Evolutionary conservation across 2,329 filamentous ascomycete species (phyloP).

Genomic region (Fusarium torreyae): DNA sequence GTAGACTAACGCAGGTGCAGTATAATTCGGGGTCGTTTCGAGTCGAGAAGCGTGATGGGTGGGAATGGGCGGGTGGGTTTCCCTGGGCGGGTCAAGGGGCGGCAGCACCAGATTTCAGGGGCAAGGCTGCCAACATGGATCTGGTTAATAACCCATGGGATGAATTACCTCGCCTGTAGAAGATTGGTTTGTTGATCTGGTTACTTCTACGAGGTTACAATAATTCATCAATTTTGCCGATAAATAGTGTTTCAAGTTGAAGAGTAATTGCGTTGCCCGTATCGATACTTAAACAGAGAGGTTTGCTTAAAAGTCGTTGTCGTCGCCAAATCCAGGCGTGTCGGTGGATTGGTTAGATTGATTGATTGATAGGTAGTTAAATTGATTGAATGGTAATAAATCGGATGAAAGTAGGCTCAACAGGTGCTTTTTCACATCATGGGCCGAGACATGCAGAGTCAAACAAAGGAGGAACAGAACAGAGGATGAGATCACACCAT

Average conservation of each 20-base stretch:
- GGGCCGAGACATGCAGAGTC: slow-evolving; percentile 24
- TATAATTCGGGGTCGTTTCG: slow-evolving; percentile 45
- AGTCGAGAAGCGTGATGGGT: slow-evolving; percentile 22
- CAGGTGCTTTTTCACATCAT: slow-evolving; percentile 22
- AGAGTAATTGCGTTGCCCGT: neutral
- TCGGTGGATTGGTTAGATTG: slow-evolving; percentile 14
- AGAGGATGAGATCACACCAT: slow-evolving; percentile 4
- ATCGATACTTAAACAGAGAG: neutral
- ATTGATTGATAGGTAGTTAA: neutral
- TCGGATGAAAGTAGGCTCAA: slow-evolving; percentile 18
- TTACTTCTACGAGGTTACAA: neutral
- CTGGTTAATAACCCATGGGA: slow-evolving; percentile 16
- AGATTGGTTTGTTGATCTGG: neutral
- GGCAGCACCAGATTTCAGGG: slow-evolving; percentile 47
- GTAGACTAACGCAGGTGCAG: neutral
- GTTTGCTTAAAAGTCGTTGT: slow-evolving; percentile 11
- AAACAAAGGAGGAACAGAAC: slow-evolving; percentile 16
- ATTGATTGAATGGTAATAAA: slow-evolving; percentile 21
- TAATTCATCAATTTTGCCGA: neutral
- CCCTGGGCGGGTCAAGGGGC: slow-evolving; percentile 42
- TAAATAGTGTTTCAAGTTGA: neutral
- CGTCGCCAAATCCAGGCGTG: slow-evolving; percentile 12
- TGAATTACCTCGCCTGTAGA: neutral
- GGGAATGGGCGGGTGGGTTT: slow-evolving; percentile 33
- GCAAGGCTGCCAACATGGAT: slow-evolving; percentile 43